Evolutionary conservation across 768 basidiomycete species (phyloP).

Genomic region (Mycena vitilis): DNA sequence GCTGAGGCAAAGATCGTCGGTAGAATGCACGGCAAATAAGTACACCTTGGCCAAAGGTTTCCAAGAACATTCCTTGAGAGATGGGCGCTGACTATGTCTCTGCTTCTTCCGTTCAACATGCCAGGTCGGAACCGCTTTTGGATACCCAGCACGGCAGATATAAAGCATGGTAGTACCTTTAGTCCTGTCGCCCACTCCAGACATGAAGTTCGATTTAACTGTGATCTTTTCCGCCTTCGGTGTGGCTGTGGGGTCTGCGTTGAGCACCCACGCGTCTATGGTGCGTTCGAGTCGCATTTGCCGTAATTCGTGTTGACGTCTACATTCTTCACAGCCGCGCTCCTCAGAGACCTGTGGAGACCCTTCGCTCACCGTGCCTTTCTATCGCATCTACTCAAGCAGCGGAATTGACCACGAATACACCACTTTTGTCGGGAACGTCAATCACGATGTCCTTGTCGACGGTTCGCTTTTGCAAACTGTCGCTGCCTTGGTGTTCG

Average conservation of each 20-base stretch:
- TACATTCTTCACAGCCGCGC: neutral
- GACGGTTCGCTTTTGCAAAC: too few species aligned
- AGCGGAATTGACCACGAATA: too few species aligned
- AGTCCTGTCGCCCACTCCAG: conserved; percentile 1
- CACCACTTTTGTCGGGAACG: too few species aligned
- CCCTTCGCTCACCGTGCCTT: neutral
- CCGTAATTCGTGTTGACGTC: neutral
- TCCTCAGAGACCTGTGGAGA: conserved; percentile 1
- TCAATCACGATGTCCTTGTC: too few species aligned
- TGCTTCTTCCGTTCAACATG: neutral
- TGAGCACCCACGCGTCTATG: neutral
- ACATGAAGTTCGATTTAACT: conserved; percentile 2
- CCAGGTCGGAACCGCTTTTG: neutral
- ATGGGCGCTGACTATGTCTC: neutral
- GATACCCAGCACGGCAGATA: neutral
- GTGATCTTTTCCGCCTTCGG: neutral
- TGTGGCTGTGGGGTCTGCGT: neutral
- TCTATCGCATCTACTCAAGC: too few species aligned
- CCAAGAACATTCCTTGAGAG: too few species aligned
- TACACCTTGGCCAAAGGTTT: too few species aligned
- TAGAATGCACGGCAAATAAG: too few species aligned
- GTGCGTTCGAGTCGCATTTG: neutral
- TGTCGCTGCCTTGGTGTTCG: too few species aligned
- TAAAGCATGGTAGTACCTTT: neutral
- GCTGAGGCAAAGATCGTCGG: too few species aligned